Evolutionary conservation across 345 rosid genomes (phyloP), one percentile per base, ranked within the genome.

Genomic region (Pistacia atlantica): DNA sequence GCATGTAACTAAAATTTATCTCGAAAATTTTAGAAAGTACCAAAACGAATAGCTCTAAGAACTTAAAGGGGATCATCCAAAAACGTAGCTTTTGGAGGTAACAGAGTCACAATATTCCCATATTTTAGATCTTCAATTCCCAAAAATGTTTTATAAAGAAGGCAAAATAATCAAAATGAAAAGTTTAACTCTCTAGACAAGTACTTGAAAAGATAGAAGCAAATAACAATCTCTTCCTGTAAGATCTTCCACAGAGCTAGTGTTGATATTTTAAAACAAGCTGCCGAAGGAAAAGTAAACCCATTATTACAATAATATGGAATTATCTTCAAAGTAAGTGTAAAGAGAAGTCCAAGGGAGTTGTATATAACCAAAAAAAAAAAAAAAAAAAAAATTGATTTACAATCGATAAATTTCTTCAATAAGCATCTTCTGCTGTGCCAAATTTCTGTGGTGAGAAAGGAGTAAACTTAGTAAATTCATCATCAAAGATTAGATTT

Each of bases 41-140:
- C 98, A 87, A 95, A 95, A 58, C 98, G 99, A 84, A 95, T 88
- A 79, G 99, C 98, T 79, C 99, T 88, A 75, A 95, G 98, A 79
- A 95, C 96, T 54, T 97, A 88, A 78, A 95, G 85, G 14, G 98
- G 99, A 83, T 95, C 99, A 88, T 95, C 99, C 85, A 93, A 80
- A 84, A 95, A 95, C 0, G 99, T 95, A 22, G 25, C 25, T 22
- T 22, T 22, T 22, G 25, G 25, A 22, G 25, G 25, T 22, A 22
- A 22, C 25, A 22, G 25, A 22, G 25, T 22, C 25, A 22, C 25
- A 22, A 22, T 22, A 22, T 22, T 22, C 25, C 25, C 25, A 22
- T 0, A 22, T 22, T 22, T 22, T 22, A 22, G 25, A 22, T 22
- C 25, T 22, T 22, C 25, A 22, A 22, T 22, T 22, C 25, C 99